These are phyloP conservation scores for Leishmania guyanensis DNA, from an alignment of 208 protist species.

Conservation along the genomic window DNA sequence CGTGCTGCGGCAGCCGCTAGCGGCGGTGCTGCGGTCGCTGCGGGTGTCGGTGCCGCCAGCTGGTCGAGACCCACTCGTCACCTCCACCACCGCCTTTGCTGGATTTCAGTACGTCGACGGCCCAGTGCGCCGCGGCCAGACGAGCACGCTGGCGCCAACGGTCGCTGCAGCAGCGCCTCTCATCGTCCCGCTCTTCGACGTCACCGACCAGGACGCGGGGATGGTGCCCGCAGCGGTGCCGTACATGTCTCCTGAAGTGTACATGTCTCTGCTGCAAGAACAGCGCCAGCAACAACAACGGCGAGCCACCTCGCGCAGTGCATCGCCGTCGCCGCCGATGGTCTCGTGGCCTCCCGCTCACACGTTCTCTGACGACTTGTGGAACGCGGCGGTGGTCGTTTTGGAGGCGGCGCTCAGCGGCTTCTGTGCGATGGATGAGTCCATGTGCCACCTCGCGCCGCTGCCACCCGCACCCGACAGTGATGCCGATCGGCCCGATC, in stretches of 20 bases:
- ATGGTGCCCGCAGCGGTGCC: slow-evolving; percentile 40
- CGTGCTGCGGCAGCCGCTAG: slow-evolving; percentile 58
- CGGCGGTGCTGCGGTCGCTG: slow-evolving; percentile 51
- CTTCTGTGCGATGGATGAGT: slow-evolving; percentile 34
- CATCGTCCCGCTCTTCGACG: slow-evolving; percentile 60
- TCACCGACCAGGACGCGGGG: slow-evolving; percentile 32
- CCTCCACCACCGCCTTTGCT: slow-evolving; percentile 19
- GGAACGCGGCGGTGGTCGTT: slow-evolving; percentile 74
- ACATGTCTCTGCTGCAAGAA: slow-evolving; percentile 20
- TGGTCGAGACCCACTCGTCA: slow-evolving; percentile 13
- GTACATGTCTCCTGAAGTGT: slow-evolving; percentile 76
- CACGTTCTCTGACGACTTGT: slow-evolving; percentile 75
- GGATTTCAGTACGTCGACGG: slow-evolving; percentile 28
- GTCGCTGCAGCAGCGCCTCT: neutral
- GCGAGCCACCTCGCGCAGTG: neutral
- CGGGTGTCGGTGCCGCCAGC: slow-evolving; percentile 29
- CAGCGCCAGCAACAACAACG: slow-evolving; percentile 2
- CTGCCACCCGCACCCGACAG: neutral
- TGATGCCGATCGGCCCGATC: neutral
- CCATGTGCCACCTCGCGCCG: slow-evolving; percentile 35
- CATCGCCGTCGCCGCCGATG: neutral
- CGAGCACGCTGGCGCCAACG: neutral
- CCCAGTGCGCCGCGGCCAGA: neutral
- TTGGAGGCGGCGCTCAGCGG: slow-evolving; percentile 61
- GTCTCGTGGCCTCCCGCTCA: slow-evolving; percentile 30